Conservation (phyloP, 345 rosid genomes). For the Rhizophora mangle region DNA sequence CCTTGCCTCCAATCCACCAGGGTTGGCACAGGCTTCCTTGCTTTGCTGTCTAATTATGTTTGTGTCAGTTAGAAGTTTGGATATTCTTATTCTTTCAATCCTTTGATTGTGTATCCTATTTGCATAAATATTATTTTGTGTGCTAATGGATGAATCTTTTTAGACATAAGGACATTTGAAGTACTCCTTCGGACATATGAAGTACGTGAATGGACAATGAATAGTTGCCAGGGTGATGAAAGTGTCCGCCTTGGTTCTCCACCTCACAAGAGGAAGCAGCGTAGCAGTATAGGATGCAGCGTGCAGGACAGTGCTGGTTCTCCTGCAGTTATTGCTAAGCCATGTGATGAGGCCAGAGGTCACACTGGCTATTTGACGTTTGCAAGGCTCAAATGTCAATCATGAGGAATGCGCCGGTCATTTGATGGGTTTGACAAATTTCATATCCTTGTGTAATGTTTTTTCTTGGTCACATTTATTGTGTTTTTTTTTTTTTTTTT, state of each 20-base stretch:
- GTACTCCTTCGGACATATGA: slow-evolving; percentile 78
- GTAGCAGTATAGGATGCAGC: slow-evolving; percentile 35
- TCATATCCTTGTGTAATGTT: slow-evolving; percentile 1
- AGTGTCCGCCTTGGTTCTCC: slow-evolving; percentile 29
- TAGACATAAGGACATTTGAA: slow-evolving; percentile 88
- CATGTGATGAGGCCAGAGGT: slow-evolving; percentile 76
- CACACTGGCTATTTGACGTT: slow-evolving; percentile 96
- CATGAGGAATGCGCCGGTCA: slow-evolving; percentile 19
- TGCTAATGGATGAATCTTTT: slow-evolving; percentile 1
- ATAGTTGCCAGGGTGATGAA: slow-evolving; percentile 30
- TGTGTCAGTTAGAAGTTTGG: background rate
- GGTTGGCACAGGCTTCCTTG: no score
- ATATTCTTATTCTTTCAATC: background rate
- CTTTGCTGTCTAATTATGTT: no score
- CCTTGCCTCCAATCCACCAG: no score
- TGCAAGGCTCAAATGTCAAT: slow-evolving; percentile 67
- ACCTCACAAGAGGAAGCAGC: slow-evolving; percentile 79
- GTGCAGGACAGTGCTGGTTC: slow-evolving; percentile 24
- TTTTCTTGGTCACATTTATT: background rate
- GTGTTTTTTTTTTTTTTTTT: no score
- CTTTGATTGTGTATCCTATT: background rate
- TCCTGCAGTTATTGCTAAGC: slow-evolving; percentile 60
- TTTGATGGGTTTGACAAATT: background rate
- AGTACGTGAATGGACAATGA: slow-evolving; percentile 62
- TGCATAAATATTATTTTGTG: background rate